Evolutionary conservation across 139 green algal genomes (phyloP), one percentile per base, ranked within the genome.

Genomic region (Micractinium sp.): DNA sequence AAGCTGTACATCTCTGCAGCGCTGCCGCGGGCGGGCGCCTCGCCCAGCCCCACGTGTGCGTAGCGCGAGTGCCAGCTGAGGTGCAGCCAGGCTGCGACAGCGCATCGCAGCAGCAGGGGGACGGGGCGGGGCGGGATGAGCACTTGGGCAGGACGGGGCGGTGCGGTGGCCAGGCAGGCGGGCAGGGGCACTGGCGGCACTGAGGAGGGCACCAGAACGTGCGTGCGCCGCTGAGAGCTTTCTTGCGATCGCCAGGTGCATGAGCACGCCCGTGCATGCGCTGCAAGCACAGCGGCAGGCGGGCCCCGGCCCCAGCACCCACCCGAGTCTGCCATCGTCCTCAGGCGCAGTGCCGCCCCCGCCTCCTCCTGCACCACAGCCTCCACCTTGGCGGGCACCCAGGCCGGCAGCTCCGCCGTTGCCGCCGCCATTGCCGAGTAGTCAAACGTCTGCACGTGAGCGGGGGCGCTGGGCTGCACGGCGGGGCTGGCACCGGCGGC

Each of bases 41-140:
- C 82, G 20, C 89, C 88, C 39, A 94, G 80, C 31, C 88, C 85
- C 87, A 93, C 81, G 86, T 90, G 83, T 29, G 90, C 94, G 33
- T 89, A 92, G 18, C 80, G 74, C 20, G 94, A 92, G 89, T 98
- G 93, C 95, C 95, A 98, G 69, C 87, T 93, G 9, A 98, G 85
- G 66, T 95, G 93, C 89, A 98, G 89, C 96, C 96, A 98, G 75
- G 87, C 92, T 38, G 86, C 78, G 5, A 47, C 0, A 90, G 94
- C 41, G 94, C 90, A 67, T 97, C n/a, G n/a, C n/a, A n/a, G n/a
- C n/a, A n/a, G 89, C 18, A 90, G 87, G 36, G 47, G 13, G 47
- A 13, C 9, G 35, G 23, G n/a, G n/a, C n/a, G n/a, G n/a, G n/a
- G 7, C 5, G 47, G 47, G 47, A 56, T 56, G 47, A 9, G 47